Conservation (phyloP, 2,329 filamentous ascomycete genomes). For the Sporothrix inflata region DNA sequence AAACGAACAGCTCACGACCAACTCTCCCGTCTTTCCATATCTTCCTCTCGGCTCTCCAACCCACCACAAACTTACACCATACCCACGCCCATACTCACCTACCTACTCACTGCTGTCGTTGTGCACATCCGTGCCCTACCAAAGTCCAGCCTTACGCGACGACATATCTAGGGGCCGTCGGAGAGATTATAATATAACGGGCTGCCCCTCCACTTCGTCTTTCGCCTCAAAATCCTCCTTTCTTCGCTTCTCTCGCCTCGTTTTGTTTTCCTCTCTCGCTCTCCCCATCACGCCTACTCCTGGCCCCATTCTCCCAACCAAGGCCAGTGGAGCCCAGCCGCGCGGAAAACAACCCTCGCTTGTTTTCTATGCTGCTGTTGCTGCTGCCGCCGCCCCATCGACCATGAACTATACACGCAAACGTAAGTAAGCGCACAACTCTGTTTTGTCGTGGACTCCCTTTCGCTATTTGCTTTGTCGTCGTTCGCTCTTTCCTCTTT, state of each 20-base stretch:
- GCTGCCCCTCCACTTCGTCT: background rate
- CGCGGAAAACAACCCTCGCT: background rate
- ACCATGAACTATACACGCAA: slow-evolving; percentile 45
- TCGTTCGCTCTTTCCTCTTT: background rate
- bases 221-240: background rate
- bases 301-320: background rate
- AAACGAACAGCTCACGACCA: background rate
- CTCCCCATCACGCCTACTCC: background rate
- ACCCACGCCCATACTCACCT: background rate
- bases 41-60: background rate
- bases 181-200: background rate
- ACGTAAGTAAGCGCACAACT: slow-evolving; percentile 37
- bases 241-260: background rate
- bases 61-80: background rate
- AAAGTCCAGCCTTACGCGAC: background rate
- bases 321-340: background rate
- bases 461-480: background rate
- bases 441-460: background rate
- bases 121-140: slow-evolving; percentile 2
- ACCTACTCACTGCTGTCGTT: background rate
- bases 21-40: background rate
- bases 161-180: background rate
- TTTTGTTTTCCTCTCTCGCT: background rate
- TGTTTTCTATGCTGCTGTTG: background rate
- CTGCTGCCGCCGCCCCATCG: background rate